Evolutionary conservation across 345 rosid species (phyloP), one percentile per base, ranked within the genome.

Genomic region (Sapria himalayana): DNA sequence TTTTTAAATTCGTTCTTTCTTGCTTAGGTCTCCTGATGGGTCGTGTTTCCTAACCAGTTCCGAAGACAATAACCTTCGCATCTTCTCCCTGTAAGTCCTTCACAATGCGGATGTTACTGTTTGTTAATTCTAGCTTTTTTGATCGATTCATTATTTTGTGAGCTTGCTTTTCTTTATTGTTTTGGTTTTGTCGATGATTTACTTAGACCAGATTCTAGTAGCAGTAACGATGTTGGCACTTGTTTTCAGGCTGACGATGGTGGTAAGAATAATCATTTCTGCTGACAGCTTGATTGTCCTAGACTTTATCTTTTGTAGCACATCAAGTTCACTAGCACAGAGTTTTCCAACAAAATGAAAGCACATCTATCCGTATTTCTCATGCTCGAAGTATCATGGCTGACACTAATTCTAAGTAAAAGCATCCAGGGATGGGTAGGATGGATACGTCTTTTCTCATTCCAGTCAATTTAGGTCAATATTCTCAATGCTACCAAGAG

Each of bases 1-100:
- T 27, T 40, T 43, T 27, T 29, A 19, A 33, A 15, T 29, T 37
- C 38, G 24, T 39, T 36, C 47, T 49, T 59, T 3, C 50, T 46
- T 45, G 41, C 49, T 43, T 27, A 85, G 96, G 98, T 89, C 98
- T 20, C 98, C 93, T 15, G 98, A 89, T 40, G 98, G 93, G 21
- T 82, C 93, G 0, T 76, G 91, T 52, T 73, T 89, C 54, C 66
- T 89, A 39, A 51, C 84, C 33, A 76, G 66, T 65, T 67, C 86
- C 0, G 93, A 89, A 60, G 95, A 82, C 16, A 82, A 76, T 32
- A 65, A 65, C n/a, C 65, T 82, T 47, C 71, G 81, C 19, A 22
- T 76, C 9, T 89, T 89, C 65, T 46, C 76, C 15, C 33, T 63
- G 94, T 89, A 64, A 63, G 85, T 7, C 37, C 18, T 22, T n/a